A percentile compares a stretch with the other conserved stretches of the same genome.
phyloP scores from a whole-genome alignment of 75 land plant species.

The Azolla pinnata region DNA sequence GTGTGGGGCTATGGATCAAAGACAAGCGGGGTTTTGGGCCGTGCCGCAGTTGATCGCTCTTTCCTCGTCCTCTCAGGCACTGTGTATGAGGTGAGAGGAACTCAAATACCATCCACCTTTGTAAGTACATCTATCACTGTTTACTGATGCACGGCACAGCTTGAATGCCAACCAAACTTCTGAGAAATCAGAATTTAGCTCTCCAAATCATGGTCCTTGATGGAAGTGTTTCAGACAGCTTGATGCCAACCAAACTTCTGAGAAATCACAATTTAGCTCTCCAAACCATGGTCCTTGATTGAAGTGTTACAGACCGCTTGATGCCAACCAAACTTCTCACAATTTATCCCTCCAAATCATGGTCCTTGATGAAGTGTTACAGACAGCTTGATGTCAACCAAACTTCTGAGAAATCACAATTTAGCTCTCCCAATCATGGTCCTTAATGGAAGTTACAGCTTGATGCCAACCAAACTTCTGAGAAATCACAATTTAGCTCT shows the following conservation, averaged over 20 bases:
- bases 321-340: neutral
- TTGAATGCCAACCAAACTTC: neutral
- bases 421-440: no score
- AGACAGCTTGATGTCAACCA: neutral
- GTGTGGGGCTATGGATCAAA: conserved; percentile 72
- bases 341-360: neutral
- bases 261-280: neutral
- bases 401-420: neutral
- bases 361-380: neutral
- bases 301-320: neutral
- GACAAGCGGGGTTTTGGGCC: conserved; percentile 36
- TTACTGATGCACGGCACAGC: neutral
- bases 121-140: neutral
- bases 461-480: neutral
- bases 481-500: no score
- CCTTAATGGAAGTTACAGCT: neutral
- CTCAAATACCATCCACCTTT: neutral
- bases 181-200: neutral
- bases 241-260: neutral
- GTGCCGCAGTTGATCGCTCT: conserved; percentile 15
- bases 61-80: conserved; percentile 35
- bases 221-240: neutral
- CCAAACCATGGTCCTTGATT: neutral
- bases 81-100: conserved; percentile 32
- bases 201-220: neutral